Evolutionary conservation across 306 rosid species (phyloP).

Genomic region (Coriaria nepalensis): DNA sequence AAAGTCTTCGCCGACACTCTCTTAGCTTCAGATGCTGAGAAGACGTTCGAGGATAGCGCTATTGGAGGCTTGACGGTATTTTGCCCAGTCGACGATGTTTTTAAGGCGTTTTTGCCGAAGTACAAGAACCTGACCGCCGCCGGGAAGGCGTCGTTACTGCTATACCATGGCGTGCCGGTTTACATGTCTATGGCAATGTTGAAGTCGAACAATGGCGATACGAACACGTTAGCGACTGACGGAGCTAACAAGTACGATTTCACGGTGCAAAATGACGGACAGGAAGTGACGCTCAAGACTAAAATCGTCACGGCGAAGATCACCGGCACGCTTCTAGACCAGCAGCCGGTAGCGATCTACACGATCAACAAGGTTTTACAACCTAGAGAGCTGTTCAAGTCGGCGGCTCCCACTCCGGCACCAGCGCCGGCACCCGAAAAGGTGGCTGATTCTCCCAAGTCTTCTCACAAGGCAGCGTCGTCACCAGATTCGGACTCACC

Average conservation of each 20-base stretch:
- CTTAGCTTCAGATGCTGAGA: constrained; percentile 19
- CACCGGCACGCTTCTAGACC: constrained; percentile 50
- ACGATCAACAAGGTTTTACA: constrained; percentile 47
- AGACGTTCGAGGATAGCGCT: constrained; percentile 26
- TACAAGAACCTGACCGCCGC: constrained; percentile 51
- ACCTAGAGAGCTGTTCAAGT: constrained; percentile 60
- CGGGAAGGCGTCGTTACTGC: constrained; percentile 43
- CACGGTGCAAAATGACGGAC: constrained; percentile 77
- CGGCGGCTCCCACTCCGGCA: constrained; percentile 31
- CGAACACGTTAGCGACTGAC: constrained; percentile 75
- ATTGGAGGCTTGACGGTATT: constrained; percentile 63
- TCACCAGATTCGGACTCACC: constrained; percentile 17
- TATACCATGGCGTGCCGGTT: constrained; percentile 56
- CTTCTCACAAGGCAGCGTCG: constrained; percentile 16
- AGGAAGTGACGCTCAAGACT: constrained; percentile 43
- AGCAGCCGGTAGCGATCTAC: constrained; percentile 49
- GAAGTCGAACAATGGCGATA: constrained; percentile 50
- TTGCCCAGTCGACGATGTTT: constrained; percentile 60
- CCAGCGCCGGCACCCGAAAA: constrained; percentile 55
- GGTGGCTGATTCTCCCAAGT: constrained; percentile 36
- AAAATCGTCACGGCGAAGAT: constrained; percentile 45
- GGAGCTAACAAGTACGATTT: constrained; percentile 56
- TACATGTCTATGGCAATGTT: constrained; percentile 41
- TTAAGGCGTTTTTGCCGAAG: constrained; percentile 46
- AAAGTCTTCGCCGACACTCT: constrained; percentile 57